A percentile compares a stretch with the other conserved stretches of the same genome.
These are phyloP conservation scores for Naematelia aurantialba DNA, from an alignment of 768 basidiomycete genomes.

Conservation along the genomic window DNA sequence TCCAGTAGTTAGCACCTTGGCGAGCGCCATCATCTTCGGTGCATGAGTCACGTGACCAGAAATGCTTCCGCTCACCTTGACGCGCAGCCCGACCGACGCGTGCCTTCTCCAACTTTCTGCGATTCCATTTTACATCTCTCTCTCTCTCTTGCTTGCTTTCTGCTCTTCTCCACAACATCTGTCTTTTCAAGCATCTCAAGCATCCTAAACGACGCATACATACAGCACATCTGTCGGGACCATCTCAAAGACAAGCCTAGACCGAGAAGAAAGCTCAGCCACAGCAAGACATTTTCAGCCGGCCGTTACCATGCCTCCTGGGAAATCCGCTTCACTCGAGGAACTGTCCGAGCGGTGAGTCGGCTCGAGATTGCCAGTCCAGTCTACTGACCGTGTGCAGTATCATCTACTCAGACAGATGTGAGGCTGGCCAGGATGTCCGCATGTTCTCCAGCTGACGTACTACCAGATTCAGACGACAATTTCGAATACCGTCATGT, in stretches of 20 bases:
- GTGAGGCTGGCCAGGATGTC: conserved; percentile 17
- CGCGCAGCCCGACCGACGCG: neutral
- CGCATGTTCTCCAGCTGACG: neutral
- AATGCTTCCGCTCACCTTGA: neutral
- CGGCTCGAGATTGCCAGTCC: neutral
- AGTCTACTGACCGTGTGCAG: conserved; percentile 14
- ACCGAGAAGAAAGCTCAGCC: no score
- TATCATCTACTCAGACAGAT: conserved; percentile 50
- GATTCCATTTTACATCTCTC: no score
- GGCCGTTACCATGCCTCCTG: conserved; percentile 28
- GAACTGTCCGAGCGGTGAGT: conserved; percentile 47
- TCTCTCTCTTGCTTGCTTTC: no score
- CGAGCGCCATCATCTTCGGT: neutral
- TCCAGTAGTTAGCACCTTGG: no score
- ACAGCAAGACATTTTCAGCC: no score
- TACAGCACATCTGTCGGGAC: no score
- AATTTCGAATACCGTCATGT: conserved; percentile 88
- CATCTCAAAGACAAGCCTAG: no score
- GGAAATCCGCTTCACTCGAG: conserved; percentile 38
- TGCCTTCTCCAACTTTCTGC: no score
- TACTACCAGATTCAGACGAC: conserved; percentile 67
- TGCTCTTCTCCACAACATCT: no score
- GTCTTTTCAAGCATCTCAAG: no score
- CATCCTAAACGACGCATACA: no score
- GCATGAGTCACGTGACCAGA: neutral